Evolutionary conservation across 805 yeast species (phyloP).

Genomic region (Yarrowia sp.): DNA sequence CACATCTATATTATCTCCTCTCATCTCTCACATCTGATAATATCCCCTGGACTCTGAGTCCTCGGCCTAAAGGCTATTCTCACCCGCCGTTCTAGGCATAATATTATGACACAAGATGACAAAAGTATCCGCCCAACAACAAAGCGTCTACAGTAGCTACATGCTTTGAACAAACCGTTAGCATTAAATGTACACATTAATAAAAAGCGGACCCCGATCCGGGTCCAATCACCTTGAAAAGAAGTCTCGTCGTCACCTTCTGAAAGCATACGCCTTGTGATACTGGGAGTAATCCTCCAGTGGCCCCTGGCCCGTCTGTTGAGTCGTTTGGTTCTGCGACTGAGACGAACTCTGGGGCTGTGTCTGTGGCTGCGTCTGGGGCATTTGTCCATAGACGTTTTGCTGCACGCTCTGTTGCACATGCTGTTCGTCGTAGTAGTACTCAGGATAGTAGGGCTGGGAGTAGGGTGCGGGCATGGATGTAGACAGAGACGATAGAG

Average conservation of each 20-base stretch:
- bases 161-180: background rate
- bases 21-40: too few relatives aligned
- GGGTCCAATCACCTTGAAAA: background rate
- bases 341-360: background rate
- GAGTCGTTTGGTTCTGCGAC: too few relatives aligned
- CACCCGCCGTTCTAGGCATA: too few relatives aligned
- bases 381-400: background rate
- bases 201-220: background rate
- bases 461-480: slow-evolving; percentile 10
- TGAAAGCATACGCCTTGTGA: slow-evolving; percentile 17
- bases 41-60: too few relatives aligned
- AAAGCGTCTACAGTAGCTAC: too few relatives aligned
- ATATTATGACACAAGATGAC: too few relatives aligned
- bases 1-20: too few relatives aligned
- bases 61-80: too few relatives aligned
- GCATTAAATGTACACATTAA: slow-evolving; percentile 20
- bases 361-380: background rate
- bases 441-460: slow-evolving; percentile 19
- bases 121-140: background rate
- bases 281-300: slow-evolving; percentile 16
- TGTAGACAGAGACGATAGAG: background rate
- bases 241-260: background rate
- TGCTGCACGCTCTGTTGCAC: slow-evolving; percentile 11
- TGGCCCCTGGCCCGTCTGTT: background rate
- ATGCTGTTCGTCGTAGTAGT: slow-evolving; percentile 24